Percentiles rank a stretch among this genome's conserved stretches.
Conservation (phyloP, 1,139 yeast genomes). For the Debaryomycetaceae sp. region DNA sequence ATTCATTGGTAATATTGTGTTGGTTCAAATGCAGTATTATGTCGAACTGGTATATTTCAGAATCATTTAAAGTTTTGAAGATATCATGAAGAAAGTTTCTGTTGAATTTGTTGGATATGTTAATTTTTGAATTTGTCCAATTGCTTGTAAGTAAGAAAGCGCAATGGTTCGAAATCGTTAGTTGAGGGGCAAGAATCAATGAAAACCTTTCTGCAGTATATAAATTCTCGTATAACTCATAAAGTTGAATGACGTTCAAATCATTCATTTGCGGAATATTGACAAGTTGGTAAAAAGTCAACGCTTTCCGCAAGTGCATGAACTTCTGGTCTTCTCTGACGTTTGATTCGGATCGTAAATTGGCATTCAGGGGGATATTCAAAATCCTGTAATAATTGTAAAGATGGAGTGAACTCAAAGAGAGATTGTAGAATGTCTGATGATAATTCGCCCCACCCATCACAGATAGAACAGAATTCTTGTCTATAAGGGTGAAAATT, state of each 20-base stretch:
- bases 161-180: slow-evolving; percentile 6
- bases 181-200: slow-evolving; percentile 25
- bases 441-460: slow-evolving; percentile 14
- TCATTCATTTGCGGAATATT: slow-evolving; percentile 20
- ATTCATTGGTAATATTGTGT: not conserved
- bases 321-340: slow-evolving; percentile 33
- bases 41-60: slow-evolving; percentile 3
- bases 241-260: slow-evolving; percentile 21
- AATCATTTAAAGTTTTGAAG: slow-evolving; percentile 8
- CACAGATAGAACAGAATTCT: slow-evolving; percentile 24
- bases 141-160: slow-evolving; percentile 8
- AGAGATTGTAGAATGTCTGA: slow-evolving; percentile 33
- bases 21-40: slow-evolving; percentile 2
- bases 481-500: slow-evolving; percentile 26
- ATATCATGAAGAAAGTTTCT: slow-evolving; percentile 8
- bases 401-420: slow-evolving; percentile 30
- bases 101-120: slow-evolving; percentile 5
- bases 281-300: slow-evolving; percentile 35
- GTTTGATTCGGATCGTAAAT: slow-evolving; percentile 10
- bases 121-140: slow-evolving; percentile 7
- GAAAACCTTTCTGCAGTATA: slow-evolving; percentile 33
- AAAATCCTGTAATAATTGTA: slow-evolving; percentile 35
- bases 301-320: slow-evolving; percentile 30
- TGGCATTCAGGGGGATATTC: slow-evolving; percentile 13
- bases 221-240: slow-evolving; percentile 34